phyloP scores from a whole-genome alignment of 2,329 filamentous ascomycete species.

The Alternaria infectoria region DNA sequence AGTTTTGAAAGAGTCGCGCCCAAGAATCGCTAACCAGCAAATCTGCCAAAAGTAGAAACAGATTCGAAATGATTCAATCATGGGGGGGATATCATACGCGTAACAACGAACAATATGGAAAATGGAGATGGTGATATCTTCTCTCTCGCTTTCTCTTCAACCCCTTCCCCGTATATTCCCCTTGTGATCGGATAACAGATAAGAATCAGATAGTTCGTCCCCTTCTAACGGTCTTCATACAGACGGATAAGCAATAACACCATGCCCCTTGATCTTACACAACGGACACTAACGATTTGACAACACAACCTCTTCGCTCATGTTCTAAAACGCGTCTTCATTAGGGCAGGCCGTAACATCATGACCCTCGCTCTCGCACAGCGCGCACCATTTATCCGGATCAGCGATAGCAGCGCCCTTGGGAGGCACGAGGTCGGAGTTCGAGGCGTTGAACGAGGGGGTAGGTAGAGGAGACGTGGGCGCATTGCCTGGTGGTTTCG shows the following conservation, averaged over 20 bases:
- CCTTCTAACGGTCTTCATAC: neutral
- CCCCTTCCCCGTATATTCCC: neutral
- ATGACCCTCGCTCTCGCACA: conserved; percentile 95
- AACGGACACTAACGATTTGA: neutral
- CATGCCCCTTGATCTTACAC: neutral
- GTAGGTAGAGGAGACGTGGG: conserved; percentile 44
- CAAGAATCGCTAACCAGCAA: neutral
- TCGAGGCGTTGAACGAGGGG: conserved; percentile 37
- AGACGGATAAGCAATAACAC: neutral
- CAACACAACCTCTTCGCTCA: neutral
- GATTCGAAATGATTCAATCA: neutral
- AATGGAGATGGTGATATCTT: neutral
- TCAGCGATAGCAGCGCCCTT: conserved; percentile 58
- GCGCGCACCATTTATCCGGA: conserved; percentile 90
- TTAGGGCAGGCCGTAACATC: conserved; percentile 95
- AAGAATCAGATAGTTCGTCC: neutral
- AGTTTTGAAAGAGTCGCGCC: neutral
- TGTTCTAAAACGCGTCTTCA: conserved; percentile 71
- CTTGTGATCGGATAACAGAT: neutral
- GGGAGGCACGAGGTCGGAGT: conserved; percentile 40
- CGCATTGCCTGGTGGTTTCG: conserved; percentile 44
- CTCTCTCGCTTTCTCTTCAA: neutral
- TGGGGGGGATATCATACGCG: conserved; percentile 13
- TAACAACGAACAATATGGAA: neutral
- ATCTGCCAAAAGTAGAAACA: neutral